These are phyloP conservation scores for Cicer bijugum DNA, from an alignment of 306 rosid genomes.

Conservation along the genomic window DNA sequence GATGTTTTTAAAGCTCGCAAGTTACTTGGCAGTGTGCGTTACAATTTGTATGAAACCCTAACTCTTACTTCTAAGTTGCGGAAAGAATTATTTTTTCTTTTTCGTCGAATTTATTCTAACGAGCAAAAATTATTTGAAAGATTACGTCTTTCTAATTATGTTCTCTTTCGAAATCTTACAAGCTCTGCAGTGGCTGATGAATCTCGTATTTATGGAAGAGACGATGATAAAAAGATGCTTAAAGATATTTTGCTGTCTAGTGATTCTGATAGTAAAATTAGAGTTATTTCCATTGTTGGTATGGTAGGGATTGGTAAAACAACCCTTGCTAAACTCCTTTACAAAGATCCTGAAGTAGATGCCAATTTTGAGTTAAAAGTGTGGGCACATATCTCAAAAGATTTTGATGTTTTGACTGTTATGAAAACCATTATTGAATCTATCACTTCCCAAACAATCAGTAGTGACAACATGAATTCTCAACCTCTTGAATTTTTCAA, in stretches of 20 bases:
- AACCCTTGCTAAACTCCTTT: constrained; percentile 35
- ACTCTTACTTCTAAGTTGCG: too few relatives aligned
- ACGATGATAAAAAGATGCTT: constrained; percentile 9
- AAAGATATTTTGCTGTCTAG: constrained; percentile 15
- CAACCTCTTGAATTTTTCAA: constrained; percentile 38
- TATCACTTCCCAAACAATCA: neutral
- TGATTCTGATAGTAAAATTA: neutral
- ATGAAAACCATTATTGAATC: constrained; percentile 38
- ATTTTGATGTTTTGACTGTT: constrained; percentile 7
- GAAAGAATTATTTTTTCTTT: neutral
- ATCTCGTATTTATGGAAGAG: constrained; percentile 32
- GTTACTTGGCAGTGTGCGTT: neutral
- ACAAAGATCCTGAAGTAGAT: neutral
- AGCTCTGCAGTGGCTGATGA: constrained; percentile 47
- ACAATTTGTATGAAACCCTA: neutral
- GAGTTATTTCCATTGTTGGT: constrained; percentile 37
- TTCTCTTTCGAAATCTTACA: neutral
- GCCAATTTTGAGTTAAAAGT: constrained; percentile 15
- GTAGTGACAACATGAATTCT: constrained; percentile 41
- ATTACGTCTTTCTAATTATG: neutral
- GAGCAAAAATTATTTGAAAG: neutral
- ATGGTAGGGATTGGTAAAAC: constrained; percentile 41
- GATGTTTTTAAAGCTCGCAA: neutral
- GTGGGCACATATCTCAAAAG: constrained; percentile 12
- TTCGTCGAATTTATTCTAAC: neutral